phyloP scores from a whole-genome alignment of 805 yeast genomes.

The Nakazawaea anatomiae region DNA sequence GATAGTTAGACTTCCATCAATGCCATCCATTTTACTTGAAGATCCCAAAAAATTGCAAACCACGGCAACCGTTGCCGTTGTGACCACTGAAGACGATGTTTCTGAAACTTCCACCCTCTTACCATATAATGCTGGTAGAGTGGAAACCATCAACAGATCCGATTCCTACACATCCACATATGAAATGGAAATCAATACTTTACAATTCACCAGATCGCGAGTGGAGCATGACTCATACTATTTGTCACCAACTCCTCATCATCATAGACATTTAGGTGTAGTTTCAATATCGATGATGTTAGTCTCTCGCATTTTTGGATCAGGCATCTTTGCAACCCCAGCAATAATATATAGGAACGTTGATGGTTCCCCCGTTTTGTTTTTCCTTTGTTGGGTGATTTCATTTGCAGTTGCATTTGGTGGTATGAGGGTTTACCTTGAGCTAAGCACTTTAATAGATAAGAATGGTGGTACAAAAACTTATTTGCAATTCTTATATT shows the following conservation, averaged over 20 bases:
- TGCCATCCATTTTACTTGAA: not conserved
- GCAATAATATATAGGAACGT: conserved; percentile 48
- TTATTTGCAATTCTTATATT: conserved; percentile 53
- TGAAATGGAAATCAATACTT: conserved; percentile 3
- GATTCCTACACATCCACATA: conserved; percentile 7
- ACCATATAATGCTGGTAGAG: not conserved
- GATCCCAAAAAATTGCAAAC: conserved; percentile 3
- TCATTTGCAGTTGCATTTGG: conserved; percentile 50
- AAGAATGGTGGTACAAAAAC: conserved; percentile 62
- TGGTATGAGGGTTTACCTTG: conserved; percentile 53
- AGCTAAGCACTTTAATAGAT: conserved; percentile 55
- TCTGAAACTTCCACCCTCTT: conserved; percentile 1
- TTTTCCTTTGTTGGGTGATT: conserved; percentile 47
- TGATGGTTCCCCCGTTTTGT: conserved; percentile 50
- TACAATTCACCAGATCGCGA: conserved; percentile 3
- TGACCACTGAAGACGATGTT: not conserved
- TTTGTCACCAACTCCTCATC: conserved; percentile 31
- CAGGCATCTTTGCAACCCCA: conserved; percentile 61
- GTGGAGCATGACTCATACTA: conserved; percentile 10
- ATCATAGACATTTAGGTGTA: conserved; percentile 58
- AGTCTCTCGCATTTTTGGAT: conserved; percentile 55
- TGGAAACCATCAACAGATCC: not conserved
- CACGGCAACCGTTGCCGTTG: not conserved
- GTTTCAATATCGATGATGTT: conserved; percentile 52
- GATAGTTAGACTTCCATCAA: not conserved